These are phyloP conservation scores for Dioscorea zingiberensis DNA, from an alignment of 106 monocot species.

Conservation along the genomic window DNA sequence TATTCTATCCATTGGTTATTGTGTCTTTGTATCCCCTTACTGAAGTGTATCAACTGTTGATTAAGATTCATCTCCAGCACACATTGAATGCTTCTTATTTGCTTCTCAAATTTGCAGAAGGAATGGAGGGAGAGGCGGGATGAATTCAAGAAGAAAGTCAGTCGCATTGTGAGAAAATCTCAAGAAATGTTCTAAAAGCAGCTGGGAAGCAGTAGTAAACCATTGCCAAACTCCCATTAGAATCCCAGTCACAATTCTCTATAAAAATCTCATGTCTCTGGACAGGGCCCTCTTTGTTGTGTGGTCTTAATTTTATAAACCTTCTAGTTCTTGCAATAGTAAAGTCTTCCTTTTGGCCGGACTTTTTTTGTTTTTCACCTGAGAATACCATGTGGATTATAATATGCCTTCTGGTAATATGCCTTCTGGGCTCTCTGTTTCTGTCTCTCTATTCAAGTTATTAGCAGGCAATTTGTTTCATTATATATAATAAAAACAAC, in stretches of 20 bases:
- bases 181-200: conserved; percentile 41
- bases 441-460: too few species aligned
- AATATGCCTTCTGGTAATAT: background rate
- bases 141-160: conserved; percentile 41
- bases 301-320: background rate
- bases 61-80: background rate
- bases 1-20: too few species aligned
- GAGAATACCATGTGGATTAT: background rate
- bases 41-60: background rate
- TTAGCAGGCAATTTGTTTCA: too few species aligned
- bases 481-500: too few species aligned
- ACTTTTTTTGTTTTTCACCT: background rate
- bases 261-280: background rate
- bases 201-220: background rate
- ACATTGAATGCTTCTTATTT: background rate
- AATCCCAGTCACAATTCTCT: background rate
- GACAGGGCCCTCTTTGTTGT: background rate
- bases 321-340: background rate
- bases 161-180: conserved; percentile 33
- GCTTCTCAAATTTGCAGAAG: conserved; percentile 16
- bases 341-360: background rate
- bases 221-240: background rate
- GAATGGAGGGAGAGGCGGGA: conserved; percentile 51
- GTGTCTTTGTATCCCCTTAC: too few species aligned
- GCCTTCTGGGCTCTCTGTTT: too few species aligned